Conservation (phyloP, 345 rosid genomes). For the Rhizophora apiculata region DNA sequence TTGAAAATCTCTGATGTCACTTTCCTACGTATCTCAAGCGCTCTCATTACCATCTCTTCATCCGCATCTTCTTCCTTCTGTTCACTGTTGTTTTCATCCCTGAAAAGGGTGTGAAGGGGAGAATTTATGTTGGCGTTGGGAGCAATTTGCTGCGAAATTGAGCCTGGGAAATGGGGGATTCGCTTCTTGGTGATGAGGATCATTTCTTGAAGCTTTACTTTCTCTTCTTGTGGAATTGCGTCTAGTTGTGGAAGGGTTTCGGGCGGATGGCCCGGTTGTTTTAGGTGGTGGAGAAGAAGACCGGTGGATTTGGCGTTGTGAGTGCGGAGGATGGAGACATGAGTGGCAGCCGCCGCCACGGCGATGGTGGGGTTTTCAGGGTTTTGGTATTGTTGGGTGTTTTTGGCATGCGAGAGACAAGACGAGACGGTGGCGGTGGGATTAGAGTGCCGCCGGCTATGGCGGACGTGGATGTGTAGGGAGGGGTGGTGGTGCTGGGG, state of each 20-base stretch:
- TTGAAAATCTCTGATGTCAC: slow-evolving; percentile 67
- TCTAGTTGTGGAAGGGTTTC: slow-evolving; percentile 13
- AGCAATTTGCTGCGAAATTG: slow-evolving; percentile 40
- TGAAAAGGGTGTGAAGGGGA: slow-evolving; percentile 39
- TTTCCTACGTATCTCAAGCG: slow-evolving; percentile 69
- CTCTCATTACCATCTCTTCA: slow-evolving; percentile 61
- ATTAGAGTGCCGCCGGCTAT: slow-evolving; percentile 11
- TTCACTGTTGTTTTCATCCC: slow-evolving; percentile 13
- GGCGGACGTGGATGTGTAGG: slow-evolving; percentile 27
- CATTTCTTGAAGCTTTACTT: slow-evolving; percentile 50
- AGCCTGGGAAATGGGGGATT: slow-evolving; percentile 68
- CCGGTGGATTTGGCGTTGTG: slow-evolving; percentile 55
- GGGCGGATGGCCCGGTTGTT: slow-evolving; percentile 12
- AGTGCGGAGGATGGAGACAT: slow-evolving; percentile 37
- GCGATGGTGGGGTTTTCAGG: background rate
- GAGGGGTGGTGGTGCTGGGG: slow-evolving; percentile 21
- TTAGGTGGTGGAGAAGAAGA: slow-evolving; percentile 38
- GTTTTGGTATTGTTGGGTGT: background rate
- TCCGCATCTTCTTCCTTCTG: slow-evolving; percentile 31
- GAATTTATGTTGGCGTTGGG: slow-evolving; percentile 27
- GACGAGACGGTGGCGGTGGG: slow-evolving; percentile 20
- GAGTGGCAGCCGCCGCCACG: slow-evolving; percentile 12
- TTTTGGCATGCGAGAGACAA: background rate
- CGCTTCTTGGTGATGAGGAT: slow-evolving; percentile 50
- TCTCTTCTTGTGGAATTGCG: slow-evolving; percentile 38